Percentiles rank a stretch among this genome's conserved stretches.
Conservation (phyloP, 1,284 basidiomycete species). For the Marasmius oreades region DNA sequence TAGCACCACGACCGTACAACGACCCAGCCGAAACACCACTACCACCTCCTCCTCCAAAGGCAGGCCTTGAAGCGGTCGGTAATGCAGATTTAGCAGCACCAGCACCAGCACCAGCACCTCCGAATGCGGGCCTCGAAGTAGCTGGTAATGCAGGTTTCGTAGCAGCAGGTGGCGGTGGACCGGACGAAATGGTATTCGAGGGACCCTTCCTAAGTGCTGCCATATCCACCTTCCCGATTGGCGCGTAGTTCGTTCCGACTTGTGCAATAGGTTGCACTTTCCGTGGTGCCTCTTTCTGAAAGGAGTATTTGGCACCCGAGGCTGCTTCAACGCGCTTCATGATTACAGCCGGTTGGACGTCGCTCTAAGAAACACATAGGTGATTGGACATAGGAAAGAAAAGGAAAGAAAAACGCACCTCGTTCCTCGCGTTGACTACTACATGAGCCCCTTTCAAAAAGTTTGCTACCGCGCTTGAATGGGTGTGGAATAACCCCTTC, state of each 20-base stretch:
- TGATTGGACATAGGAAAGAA: not conserved
- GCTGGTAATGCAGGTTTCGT: slow-evolving; percentile 22
- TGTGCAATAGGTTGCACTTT: slow-evolving; percentile 69
- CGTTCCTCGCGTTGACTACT: slow-evolving; percentile 88
- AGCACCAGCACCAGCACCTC: not conserved
- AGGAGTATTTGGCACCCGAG: slow-evolving; percentile 89
- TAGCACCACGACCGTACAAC: slow-evolving; percentile 33
- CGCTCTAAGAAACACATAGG: slow-evolving; percentile 45
- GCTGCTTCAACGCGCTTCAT: slow-evolving; percentile 88
- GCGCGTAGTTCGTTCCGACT: slow-evolving; percentile 69
- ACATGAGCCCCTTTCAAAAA: slow-evolving; percentile 88
- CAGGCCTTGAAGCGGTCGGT: slow-evolving; percentile 42
- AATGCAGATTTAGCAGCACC: slow-evolving; percentile 33
- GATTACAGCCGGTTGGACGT: slow-evolving; percentile 77
- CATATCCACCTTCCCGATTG: slow-evolving; percentile 70
- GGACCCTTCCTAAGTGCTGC: slow-evolving; percentile 45
- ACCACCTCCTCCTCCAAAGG: slow-evolving; percentile 29
- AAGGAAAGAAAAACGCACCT: slow-evolving; percentile 47
- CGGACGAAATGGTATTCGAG: not conserved
- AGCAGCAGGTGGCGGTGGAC: no score
- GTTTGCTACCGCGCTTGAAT: slow-evolving; percentile 78
- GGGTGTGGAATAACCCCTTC: slow-evolving; percentile 92
- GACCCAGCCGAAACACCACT: slow-evolving; percentile 33
- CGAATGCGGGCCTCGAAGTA: slow-evolving; percentile 20
- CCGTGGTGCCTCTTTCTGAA: slow-evolving; percentile 64